These are phyloP conservation scores for Vanderwaltozyma verrucispora DNA, from an alignment of 805 yeast genomes.

Conservation along the genomic window DNA sequence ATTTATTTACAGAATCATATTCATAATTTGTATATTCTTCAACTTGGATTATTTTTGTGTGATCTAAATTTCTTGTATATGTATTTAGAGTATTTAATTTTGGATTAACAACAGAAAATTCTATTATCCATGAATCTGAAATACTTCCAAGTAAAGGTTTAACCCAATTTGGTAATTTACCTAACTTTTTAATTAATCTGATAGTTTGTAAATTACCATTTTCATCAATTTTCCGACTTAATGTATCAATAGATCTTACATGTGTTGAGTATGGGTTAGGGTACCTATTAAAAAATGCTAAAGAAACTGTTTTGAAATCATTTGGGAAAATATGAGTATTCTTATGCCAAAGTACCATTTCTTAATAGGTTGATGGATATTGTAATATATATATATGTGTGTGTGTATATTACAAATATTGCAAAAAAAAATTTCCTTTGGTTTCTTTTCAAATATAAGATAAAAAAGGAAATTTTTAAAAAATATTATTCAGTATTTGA, in stretches of 20 bases:
- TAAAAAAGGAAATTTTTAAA: too few relatives aligned
- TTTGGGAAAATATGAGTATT: constrained; percentile 46
- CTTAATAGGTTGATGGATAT: not conserved
- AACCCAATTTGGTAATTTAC: constrained; percentile 72
- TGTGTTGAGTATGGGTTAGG: constrained; percentile 76
- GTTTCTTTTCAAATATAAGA: too few relatives aligned
- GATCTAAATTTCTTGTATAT: constrained; percentile 78
- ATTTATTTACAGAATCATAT: constrained; percentile 22
- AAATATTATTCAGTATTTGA: too few relatives aligned
- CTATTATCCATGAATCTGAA: constrained; percentile 73
- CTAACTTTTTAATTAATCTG: constrained; percentile 64
- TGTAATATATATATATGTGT: not conserved
- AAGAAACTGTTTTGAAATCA: constrained; percentile 61
- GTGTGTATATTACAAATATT: not conserved
- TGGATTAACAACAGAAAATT: constrained; percentile 66
- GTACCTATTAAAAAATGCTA: constrained; percentile 67
- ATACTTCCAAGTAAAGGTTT: constrained; percentile 63
- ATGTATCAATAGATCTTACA: constrained; percentile 73
- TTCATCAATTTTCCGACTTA: constrained; percentile 46
- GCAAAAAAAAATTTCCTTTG: too few relatives aligned
- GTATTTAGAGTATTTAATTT: constrained; percentile 42
- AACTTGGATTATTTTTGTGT: constrained; percentile 62
- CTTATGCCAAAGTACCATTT: constrained; percentile 56
- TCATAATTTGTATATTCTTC: constrained; percentile 64
- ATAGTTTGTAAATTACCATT: constrained; percentile 63